Base-by-base conservation (phyloP, 805 yeast species). In the Danielia reshetovae region DNA sequence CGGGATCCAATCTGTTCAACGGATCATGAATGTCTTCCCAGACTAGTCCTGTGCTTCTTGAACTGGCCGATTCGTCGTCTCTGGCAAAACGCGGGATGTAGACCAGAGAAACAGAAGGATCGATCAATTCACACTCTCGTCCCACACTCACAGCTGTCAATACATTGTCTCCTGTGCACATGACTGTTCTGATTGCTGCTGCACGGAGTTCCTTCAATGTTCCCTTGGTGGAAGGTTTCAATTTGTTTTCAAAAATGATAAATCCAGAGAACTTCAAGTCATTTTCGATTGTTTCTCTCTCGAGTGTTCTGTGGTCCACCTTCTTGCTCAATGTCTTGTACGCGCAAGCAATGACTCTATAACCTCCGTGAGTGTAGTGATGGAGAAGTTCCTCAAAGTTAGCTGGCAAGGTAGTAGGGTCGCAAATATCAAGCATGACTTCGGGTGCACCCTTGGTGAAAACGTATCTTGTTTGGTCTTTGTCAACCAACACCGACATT, bases 91-190 rank as follows among this genome's bases (percentile, higher is more conserved):
- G 56, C 1, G 97, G 95, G 3, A 87, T 75, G 42, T 52, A 67
- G 5, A 67, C 54, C 17, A 48, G 46, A 1, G 49, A 42, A 12
- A 56, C 54, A 8, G 62, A 55, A 2, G 68, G 68, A 3, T 57
- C 58, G 8, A 93, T 59, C 42, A 93, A 65, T 3, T 77, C 80
- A 54, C 95, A 85, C 52, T 90, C 96, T 40, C 78, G 72, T 3
- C 85, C 96, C 12, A 93, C 98, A 59, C 96, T 85, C 14, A 93
- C 76, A 0, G 97, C 98, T 0, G 99, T 93, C 37, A 93, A 65
- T 13, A 93, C 77, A 54, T 93, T 93, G 58, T 93, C 99, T 35
- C 99, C 99, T 0, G 98, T 93, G 59, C 98, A 93, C 98, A 93
- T 93, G 18, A 88, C 65, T 0, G 93, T 85, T 47, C 97, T 70